Percentiles rank a stretch among this genome's conserved stretches.
Evolutionary conservation across 1,284 basidiomycete genomes (phyloP).

Genomic region (Cutaneotrichosporon cyanovorans): DNA sequence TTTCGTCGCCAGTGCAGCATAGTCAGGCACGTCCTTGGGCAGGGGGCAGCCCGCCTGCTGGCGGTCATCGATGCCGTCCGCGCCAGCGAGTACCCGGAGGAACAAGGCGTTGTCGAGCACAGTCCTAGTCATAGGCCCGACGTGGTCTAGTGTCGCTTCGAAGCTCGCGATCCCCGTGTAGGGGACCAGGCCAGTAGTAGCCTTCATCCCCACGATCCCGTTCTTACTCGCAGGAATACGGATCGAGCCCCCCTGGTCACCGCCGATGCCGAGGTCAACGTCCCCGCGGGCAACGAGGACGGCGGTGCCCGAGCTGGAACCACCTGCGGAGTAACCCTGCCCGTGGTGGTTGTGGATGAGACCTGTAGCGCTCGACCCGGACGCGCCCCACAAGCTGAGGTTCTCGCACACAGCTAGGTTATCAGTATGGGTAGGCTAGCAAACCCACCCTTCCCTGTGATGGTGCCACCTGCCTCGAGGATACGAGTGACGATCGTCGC

Average conservation of each 20-base stretch:
- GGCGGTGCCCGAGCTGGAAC: slow-evolving; percentile 50
- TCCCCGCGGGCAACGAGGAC: slow-evolving; percentile 47
- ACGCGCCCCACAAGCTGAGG: slow-evolving; percentile 22
- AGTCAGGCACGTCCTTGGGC: slow-evolving; percentile 45
- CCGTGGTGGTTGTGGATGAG: slow-evolving; percentile 50
- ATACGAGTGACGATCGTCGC: slow-evolving; percentile 50
- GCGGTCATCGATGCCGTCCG: slow-evolving; percentile 51
- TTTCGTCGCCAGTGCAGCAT: slow-evolving; percentile 26
- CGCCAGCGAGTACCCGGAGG: slow-evolving; percentile 50
- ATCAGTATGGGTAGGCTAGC: too few species aligned
- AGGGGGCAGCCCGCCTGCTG: slow-evolving; percentile 48
- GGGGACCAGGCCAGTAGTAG: slow-evolving; percentile 51
- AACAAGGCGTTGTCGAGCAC: slow-evolving; percentile 49
- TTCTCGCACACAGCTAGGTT: slow-evolving; percentile 41
- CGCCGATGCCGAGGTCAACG: slow-evolving; percentile 51
- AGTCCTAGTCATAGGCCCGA: slow-evolving; percentile 32
- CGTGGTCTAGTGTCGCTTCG: slow-evolving; percentile 48
- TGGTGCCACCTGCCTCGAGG: slow-evolving; percentile 48
- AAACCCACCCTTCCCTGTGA: slow-evolving; percentile 39
- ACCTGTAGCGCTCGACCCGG: slow-evolving; percentile 12
- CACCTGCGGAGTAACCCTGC: slow-evolving; percentile 48
- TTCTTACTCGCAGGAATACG: slow-evolving; percentile 49
- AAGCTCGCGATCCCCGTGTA: slow-evolving; percentile 50
- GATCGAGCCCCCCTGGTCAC: slow-evolving; percentile 50
- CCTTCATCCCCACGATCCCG: slow-evolving; percentile 52